These are phyloP conservation scores for Chrysosporium queenslandicum DNA, from an alignment of 2,329 filamentous ascomycete species.

Conservation along the genomic window DNA sequence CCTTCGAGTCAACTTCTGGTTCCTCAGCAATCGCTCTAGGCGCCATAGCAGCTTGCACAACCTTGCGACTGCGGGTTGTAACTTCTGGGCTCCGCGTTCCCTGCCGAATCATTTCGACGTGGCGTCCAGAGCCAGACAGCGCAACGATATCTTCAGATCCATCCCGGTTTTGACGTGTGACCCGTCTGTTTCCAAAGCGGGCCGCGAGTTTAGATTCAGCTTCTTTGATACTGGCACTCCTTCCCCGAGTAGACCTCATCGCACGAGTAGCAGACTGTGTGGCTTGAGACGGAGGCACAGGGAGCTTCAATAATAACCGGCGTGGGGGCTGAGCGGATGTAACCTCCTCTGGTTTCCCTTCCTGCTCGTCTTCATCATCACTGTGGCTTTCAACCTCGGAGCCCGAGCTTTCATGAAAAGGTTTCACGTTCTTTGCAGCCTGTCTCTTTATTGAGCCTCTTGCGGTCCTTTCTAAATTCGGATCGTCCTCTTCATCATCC, in stretches of 20 bases:
- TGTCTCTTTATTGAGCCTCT: slow-evolving; percentile 48
- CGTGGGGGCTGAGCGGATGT: slow-evolving; percentile 21
- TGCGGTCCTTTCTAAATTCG: slow-evolving; percentile 41
- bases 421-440: slow-evolving; percentile 47
- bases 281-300: slow-evolving; percentile 16
- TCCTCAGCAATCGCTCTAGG: slow-evolving; percentile 45
- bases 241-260: slow-evolving; percentile 21
- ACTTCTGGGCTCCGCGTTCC: slow-evolving; percentile 43
- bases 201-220: slow-evolving; percentile 4
- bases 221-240: slow-evolving; percentile 25
- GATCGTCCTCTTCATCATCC: slow-evolving; percentile 35
- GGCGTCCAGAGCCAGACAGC: slow-evolving; percentile 50
- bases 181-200: slow-evolving; percentile 37
- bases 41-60: slow-evolving; percentile 17
- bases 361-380: slow-evolving; percentile 23
- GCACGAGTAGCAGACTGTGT: slow-evolving; percentile 18
- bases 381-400: slow-evolving; percentile 23
- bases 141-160: slow-evolving; percentile 47
- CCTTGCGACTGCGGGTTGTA: slow-evolving; percentile 6
- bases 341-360: slow-evolving; percentile 18
- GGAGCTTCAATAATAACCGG: slow-evolving; percentile 16
- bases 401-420: slow-evolving; percentile 39
- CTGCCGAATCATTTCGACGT: slow-evolving; percentile 45
- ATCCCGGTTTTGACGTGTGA: slow-evolving; percentile 51
- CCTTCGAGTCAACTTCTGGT: slow-evolving; percentile 38